Evolutionary conservation across 352 stramenopile genomes (phyloP), one percentile per base, ranked within the genome.

Genomic region (Pythium brassicae): DNA sequence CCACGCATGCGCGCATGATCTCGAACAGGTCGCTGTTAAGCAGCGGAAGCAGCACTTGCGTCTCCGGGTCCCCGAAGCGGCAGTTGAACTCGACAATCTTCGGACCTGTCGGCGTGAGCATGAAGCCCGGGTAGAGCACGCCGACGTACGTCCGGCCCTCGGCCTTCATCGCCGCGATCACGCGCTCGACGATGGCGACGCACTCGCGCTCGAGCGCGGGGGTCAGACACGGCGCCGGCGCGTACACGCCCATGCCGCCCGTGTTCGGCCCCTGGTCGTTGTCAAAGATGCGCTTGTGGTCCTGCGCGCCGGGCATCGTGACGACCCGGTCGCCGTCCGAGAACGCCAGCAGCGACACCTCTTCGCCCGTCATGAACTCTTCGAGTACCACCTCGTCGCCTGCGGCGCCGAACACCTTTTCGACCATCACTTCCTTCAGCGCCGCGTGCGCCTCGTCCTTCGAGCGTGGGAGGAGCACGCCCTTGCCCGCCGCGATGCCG

Each of bases 41-140:
- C 23, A 99, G 81, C 32, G 97, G 97, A 44, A 99, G 82, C 35
- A 99, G 66, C 29, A 99, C 97, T 59, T 99, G 94, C 1, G 97
- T 99, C 81, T 99, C 97, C 14, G 97, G 97, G 73, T 99, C 97
- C 57, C 97, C 97, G 62, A 99, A 99, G 55, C 97, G 92, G 67
- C 96, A 99, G 78, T 99, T 99, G 72, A 97, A 99, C 87, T 99
- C 98, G 19, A 99, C 86, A 27, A 99, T 94, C 65, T 97, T 97
- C 5, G 97, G 95, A 17, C 86, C 87, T 1, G 52, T 81, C 3
- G 74, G 76, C 32, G 83, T 96, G 14, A 96, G 66, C 96, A 99
- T 99, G 76, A 99, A 98, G 50, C 98, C 98, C 35, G 94, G 95
- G 77, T 99, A 99, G 27, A 99, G 79, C 23, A 99, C 88, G 47